Evolutionary conservation across 441 rosid species (phyloP), one percentile per base, ranked within the genome.

Genomic region (Erysimum cheiri): DNA sequence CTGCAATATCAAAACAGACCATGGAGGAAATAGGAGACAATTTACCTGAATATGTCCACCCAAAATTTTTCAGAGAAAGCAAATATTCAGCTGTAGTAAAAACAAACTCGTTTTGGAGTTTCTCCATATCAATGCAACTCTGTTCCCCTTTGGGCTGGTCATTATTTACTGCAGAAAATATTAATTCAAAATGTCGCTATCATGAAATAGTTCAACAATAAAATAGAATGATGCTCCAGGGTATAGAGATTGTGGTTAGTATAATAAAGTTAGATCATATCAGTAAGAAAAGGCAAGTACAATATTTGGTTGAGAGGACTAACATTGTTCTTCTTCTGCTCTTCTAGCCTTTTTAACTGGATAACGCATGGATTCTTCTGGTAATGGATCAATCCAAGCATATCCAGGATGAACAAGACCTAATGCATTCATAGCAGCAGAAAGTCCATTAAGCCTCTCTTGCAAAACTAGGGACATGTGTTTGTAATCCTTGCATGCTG

Each of bases 401-500:
- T 88, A 78, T 40, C 80, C 80, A 41, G 97, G 90, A 82, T 81
- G 86, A 78, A 87, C 96, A 78, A 96, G 98, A 82, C 72, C 81
- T 74, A 96, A 77, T 12, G 98, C 96, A 80, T 96, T 93, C 67
- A 96, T 85, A 64, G 96, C 92, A 74, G 96, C 92, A 77, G 97
- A 88, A 33, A 96, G 92, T 68, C 91, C 92, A 82, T 85, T 87
- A 68, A 96, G 83, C 80, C 98, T 91, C 85, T 96, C 99, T 72
- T 87, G 90, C 75, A 93, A 84, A 52, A 75, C 74, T 48, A 82
- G 57, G 48, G 93, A 84, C 64, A 67, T 50, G 24, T 84, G 84
- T 75, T 84, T 93, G 72, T 76, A 72, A 80, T 93, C 93, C 67
- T 80, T 86, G 68, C 77, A 53, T 75, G 73, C 66, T 40, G 85